Evolutionary conservation across 768 basidiomycete genomes (phyloP).

Genomic region (Leccinum boreale): DNA sequence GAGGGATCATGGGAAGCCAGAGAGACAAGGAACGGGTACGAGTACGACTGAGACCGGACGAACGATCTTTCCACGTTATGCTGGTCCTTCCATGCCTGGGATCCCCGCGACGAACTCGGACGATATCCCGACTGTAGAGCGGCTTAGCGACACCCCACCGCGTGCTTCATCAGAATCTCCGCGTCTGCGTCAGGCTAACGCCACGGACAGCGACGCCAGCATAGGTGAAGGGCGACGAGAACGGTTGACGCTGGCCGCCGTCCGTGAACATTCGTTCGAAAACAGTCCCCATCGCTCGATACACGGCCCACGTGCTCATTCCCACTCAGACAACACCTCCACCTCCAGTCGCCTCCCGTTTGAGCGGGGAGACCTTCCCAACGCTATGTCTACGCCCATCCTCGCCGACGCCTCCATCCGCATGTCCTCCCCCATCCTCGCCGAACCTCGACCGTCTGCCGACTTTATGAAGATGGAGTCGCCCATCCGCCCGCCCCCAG

Average conservation of each 20-base stretch:
- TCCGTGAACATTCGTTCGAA: constrained; percentile 24
- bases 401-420: constrained; percentile 24
- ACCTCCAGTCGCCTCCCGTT: constrained; percentile 25
- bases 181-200: constrained; percentile 11
- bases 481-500: constrained; percentile 37
- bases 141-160: constrained; percentile 21
- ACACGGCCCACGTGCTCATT: constrained; percentile 12
- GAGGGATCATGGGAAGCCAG: constrained; percentile 23
- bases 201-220: constrained; percentile 20
- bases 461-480: constrained; percentile 51
- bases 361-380: constrained; percentile 21
- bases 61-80: constrained; percentile 18
- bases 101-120: constrained; percentile 24
- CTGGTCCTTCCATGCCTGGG: constrained; percentile 17
- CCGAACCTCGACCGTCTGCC: constrained; percentile 40
- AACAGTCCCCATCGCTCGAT: constrained; percentile 11
- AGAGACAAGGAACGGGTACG: constrained; percentile 15
- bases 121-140: constrained; percentile 28
- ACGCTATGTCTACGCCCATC: constrained; percentile 30
- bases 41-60: constrained; percentile 14
- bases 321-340: constrained; percentile 21
- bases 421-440: constrained; percentile 36
- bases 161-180: constrained; percentile 27
- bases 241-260: constrained; percentile 23
- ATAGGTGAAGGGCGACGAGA: constrained; percentile 23